Base-by-base conservation (phyloP, 768 basidiomycete genomes). In the Podaxis sp. region DNA sequence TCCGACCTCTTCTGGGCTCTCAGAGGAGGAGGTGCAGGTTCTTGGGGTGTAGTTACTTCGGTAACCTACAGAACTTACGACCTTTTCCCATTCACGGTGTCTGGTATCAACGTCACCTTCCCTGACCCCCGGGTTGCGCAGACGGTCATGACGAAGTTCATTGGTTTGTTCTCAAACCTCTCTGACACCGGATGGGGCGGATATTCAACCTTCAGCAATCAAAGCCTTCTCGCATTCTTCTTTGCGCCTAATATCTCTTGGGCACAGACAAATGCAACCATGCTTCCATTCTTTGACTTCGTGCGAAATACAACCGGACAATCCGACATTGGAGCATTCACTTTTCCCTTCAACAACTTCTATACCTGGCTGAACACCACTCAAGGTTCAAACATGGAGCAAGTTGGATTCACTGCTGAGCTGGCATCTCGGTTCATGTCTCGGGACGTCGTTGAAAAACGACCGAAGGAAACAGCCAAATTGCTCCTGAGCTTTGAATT, bases 1-100 rank as follows among this genome's bases (percentile, higher is more conserved):
- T 11, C 70, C 3, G 80, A 85, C 58, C 75, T 85, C 4, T 85
- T 82, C 70, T 86, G 81, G 79, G 83, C 84, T 0, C 66, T 86
- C 59, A 75, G 83, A 38, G 84, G 83, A 0, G 78, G 78, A 1
- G 84, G 84, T 0, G 83, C 82, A 5, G 76, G 79, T 12, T 84
- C 80, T 0, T 84, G 73, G 50, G 83, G 80, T 10, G 73, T 85
- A n/a, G 72, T 84, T 53, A 77, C 77, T 2, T 79, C 79, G 1
- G 77, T 77, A 4, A 82, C 82, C 0, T 84, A 84, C 65, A 68
- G 68, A 53, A 82, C 80, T 0, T 75, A 83, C 56, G 75, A 78
- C 2, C 28, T 63, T 11, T 65, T 73, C 13, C 79, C 82, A 3
- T 50, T 79, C 60, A 70, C 71, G 26, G 54, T 66, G 8, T 71